These are phyloP conservation scores for Lichina pygmaea DNA, from an alignment of 495 filamentous ascomycete species.

Conservation along the genomic window DNA sequence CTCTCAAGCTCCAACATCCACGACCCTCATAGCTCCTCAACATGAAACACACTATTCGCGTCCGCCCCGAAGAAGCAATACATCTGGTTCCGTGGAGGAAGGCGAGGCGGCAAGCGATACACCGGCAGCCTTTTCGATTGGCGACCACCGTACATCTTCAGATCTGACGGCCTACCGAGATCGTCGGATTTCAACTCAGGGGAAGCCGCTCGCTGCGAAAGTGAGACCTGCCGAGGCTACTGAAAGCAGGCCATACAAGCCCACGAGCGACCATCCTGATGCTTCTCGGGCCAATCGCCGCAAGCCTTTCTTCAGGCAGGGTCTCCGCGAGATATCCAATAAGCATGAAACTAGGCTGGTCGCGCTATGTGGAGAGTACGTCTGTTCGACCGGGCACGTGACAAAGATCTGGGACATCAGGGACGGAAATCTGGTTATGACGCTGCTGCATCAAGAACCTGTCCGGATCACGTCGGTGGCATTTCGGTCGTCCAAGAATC, in stretches of 20 bases:
- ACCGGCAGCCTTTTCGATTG: neutral
- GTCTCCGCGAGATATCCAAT: constrained; percentile 48
- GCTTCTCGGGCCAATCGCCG: constrained; percentile 61
- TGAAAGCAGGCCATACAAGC: neutral
- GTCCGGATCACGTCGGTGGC: constrained; percentile 51
- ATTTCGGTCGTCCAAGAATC: constrained; percentile 51
- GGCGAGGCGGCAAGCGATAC: no score
- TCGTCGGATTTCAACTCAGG: no score
- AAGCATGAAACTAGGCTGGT: constrained; percentile 62
- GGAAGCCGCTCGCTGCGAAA: no score
- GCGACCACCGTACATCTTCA: neutral
- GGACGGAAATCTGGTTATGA: constrained; percentile 59
- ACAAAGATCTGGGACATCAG: constrained; percentile 70
- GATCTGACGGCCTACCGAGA: no score
- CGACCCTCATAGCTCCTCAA: no score
- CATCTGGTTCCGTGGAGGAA: no score
- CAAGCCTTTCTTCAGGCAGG: constrained; percentile 43
- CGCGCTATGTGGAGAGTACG: constrained; percentile 65
- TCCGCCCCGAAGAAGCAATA: no score
- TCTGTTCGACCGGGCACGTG: constrained; percentile 60
- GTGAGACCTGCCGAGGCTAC: no score
- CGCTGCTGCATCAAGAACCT: constrained; percentile 50
- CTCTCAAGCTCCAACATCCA: no score
- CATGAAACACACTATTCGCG: no score
- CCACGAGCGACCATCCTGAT: constrained; percentile 46